Conservation (phyloP, 2,329 filamentous ascomycete genomes). For the Chrysosphaeria jannelii region DNA sequence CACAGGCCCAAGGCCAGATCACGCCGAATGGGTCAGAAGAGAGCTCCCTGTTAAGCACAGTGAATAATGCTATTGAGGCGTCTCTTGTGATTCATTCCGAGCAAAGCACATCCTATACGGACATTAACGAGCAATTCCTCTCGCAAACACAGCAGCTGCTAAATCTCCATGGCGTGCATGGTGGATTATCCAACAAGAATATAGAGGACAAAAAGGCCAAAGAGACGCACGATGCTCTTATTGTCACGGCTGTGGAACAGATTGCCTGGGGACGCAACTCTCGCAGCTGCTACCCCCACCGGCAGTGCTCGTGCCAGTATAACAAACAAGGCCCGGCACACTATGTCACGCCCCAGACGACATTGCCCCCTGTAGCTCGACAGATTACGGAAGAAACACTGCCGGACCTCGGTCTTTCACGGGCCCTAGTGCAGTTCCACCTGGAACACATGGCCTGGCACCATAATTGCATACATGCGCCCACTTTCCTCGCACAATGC, state of each 20-base stretch:
- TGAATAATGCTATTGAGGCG: no score
- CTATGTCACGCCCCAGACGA: constrained; percentile 2
- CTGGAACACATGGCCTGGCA: constrained; percentile 6
- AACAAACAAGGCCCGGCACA: constrained; percentile 2
- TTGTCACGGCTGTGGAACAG: constrained; percentile 10
- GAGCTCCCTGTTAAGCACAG: no score
- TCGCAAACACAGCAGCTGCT: no score
- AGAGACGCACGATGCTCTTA: constrained; percentile 5
- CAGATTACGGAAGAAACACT: constrained; percentile 2
- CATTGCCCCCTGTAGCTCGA: constrained; percentile 1
- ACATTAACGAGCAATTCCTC: no score
- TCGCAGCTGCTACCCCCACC: constrained; percentile 7
- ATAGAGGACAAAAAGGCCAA: no score
- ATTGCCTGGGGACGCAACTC: constrained; percentile 11
- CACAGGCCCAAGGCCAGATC: no score
- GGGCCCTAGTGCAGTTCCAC: constrained; percentile 6
- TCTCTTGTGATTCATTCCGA: no score
- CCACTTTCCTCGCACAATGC: constrained; percentile 21
- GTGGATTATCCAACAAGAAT: no score
- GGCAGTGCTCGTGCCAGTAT: constrained; percentile 5
- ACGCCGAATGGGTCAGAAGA: no score
- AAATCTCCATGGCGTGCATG: no score
- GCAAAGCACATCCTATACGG: no score
- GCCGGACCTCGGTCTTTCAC: constrained; percentile 3
- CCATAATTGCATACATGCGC: constrained; percentile 14